Conservation (phyloP, 768 basidiomycete genomes). For the Suillus discolor region DNA sequence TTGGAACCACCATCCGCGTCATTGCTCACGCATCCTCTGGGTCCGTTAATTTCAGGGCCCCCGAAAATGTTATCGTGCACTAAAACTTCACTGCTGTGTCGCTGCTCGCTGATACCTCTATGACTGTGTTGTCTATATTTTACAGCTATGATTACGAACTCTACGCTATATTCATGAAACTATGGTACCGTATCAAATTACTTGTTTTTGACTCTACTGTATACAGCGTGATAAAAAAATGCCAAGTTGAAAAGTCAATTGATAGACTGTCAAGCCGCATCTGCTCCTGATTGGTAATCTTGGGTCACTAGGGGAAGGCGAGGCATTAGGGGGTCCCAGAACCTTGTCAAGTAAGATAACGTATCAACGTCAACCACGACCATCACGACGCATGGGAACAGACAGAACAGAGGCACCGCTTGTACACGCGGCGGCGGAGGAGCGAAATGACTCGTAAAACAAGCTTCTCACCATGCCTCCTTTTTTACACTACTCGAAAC, state of each 20-base stretch:
- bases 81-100: neutral
- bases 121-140: neutral
- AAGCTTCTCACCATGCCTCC: neutral
- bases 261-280: no score
- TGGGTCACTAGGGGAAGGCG: no score
- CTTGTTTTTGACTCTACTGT: neutral
- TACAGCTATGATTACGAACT: neutral
- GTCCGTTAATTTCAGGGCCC: conserved; percentile 1
- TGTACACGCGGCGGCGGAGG: no score
- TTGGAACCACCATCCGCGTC: conserved; percentile 2
- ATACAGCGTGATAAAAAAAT: neutral
- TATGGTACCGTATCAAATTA: neutral
- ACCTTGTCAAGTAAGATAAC: no score
- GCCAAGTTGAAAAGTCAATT: neutral
- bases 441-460: neutral
- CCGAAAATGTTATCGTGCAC: neutral
- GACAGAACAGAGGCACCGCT: no score
- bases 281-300: no score
- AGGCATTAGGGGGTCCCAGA: no score
- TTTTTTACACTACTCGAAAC: neutral
- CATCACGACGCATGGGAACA: no score
- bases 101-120: neutral
- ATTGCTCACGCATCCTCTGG: conserved; percentile 3
- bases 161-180: neutral
- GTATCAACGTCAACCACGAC: no score